phyloP scores from a whole-genome alignment of 2,329 filamentous ascomycete genomes.

The Aspergillus udagawae region DNA sequence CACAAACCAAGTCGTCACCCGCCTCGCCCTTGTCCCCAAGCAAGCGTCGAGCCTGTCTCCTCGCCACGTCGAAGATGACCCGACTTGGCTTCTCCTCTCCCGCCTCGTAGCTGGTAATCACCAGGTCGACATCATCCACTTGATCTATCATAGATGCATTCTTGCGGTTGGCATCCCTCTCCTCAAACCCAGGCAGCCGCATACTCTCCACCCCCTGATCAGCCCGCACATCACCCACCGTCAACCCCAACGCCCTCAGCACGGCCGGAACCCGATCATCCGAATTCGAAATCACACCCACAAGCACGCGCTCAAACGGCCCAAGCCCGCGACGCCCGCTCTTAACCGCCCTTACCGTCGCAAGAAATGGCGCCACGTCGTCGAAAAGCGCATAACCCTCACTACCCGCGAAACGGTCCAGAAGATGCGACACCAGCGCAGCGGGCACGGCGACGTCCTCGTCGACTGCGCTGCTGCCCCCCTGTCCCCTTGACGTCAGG shows the following conservation, averaged over 20 bases:
- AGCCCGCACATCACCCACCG: slow-evolving; percentile 32
- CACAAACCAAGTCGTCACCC: slow-evolving; percentile 21
- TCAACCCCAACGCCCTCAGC: slow-evolving; percentile 36
- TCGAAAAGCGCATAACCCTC: slow-evolving; percentile 40
- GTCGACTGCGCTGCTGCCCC: neutral
- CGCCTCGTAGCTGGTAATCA: slow-evolving; percentile 46
- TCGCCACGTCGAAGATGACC: slow-evolving; percentile 38
- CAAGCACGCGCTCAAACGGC: slow-evolving; percentile 32
- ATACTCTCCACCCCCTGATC: slow-evolving; percentile 27
- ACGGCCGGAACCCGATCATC: slow-evolving; percentile 42
- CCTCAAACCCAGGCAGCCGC: slow-evolving; percentile 20
- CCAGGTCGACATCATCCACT: slow-evolving; percentile 38
- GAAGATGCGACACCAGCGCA: slow-evolving; percentile 30
- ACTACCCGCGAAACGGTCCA: slow-evolving; percentile 37
- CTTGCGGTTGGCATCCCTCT: slow-evolving; percentile 2
- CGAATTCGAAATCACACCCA: slow-evolving; percentile 45
- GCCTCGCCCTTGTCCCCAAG: slow-evolving; percentile 1
- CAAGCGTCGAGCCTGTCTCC: slow-evolving; percentile 25
- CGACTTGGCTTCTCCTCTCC: slow-evolving; percentile 42
- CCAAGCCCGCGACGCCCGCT: slow-evolving; percentile 1
- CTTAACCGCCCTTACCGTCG: slow-evolving; percentile 4
- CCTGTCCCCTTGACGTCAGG: slow-evolving; percentile 7
- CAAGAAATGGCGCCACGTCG: slow-evolving; percentile 38
- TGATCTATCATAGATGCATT: neutral
- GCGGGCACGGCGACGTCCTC: slow-evolving; percentile 24